Percentiles rank a stretch among this genome's conserved stretches.
Conservation (phyloP, 31 red algal species). For the Asparagopsis taxiformis region DNA sequence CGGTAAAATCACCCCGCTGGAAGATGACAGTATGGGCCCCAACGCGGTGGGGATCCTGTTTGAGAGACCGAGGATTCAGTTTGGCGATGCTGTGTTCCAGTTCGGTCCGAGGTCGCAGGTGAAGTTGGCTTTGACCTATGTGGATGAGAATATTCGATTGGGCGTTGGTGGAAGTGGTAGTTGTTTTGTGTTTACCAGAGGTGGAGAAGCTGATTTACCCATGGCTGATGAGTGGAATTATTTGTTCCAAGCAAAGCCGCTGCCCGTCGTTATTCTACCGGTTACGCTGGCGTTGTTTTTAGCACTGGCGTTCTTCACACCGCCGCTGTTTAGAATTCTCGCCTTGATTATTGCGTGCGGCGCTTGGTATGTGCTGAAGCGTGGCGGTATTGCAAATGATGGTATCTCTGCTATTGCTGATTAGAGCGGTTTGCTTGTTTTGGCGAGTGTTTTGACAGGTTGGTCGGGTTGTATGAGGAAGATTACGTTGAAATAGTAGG, state of each 20-base stretch:
- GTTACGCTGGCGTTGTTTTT: background rate
- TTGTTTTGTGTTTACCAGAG: conserved; percentile 35
- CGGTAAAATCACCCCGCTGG: background rate
- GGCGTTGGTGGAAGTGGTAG: conserved; percentile 31
- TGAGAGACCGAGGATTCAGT: conserved; percentile 11
- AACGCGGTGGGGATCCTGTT: conserved; percentile 24
- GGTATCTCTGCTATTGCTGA: no score
- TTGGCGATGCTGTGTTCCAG: conserved; percentile 39
- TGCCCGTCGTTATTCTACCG: conserved; percentile 23
- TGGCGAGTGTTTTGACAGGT: no score
- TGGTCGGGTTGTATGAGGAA: no score
- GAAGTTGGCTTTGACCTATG: conserved; percentile 1
- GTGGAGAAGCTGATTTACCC: background rate
- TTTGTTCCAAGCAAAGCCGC: conserved; percentile 27
- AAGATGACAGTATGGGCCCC: conserved; percentile 4
- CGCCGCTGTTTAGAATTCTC: background rate
- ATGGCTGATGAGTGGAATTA: conserved; percentile 40
- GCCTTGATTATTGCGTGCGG: background rate
- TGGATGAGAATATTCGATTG: conserved; percentile 45
- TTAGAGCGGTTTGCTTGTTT: no score
- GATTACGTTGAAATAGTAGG: no score
- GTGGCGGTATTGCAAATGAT: background rate
- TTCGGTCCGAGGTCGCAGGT: conserved; percentile 19
- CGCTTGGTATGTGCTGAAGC: background rate
- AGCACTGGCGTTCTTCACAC: conserved; percentile 8